These are phyloP conservation scores for Penicillium cinerascens DNA, from an alignment of 495 filamentous ascomycete genomes.

Conservation along the genomic window DNA sequence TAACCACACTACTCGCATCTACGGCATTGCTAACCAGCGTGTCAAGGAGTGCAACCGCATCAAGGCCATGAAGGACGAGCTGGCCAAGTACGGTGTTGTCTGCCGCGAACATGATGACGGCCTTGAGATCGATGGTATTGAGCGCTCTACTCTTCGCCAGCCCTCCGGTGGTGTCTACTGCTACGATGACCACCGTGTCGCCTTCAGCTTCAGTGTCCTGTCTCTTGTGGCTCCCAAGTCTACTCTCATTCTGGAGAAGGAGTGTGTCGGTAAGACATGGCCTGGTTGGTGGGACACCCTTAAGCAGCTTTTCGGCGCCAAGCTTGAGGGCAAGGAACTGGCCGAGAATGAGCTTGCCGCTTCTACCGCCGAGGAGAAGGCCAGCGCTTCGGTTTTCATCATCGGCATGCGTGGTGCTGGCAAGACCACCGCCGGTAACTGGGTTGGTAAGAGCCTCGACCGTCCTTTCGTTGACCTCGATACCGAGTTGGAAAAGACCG, in stretches of 20 bases:
- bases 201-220: constrained; percentile 97
- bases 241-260: constrained; percentile 78
- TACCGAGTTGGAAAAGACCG: constrained; percentile 69
- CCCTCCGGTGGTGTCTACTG: constrained; percentile 74
- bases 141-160: constrained; percentile 54
- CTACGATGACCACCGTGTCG: constrained; percentile 97
- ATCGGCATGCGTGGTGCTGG: constrained; percentile 98
- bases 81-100: constrained; percentile 90
- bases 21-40: constrained; percentile 96
- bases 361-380: constrained; percentile 31
- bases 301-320: constrained; percentile 67
- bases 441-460: constrained; percentile 71
- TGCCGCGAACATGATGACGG: constrained; percentile 90
- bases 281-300: constrained; percentile 97
- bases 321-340: constrained; percentile 68
- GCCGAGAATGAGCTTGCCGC: constrained; percentile 35
- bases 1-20: constrained; percentile 71
- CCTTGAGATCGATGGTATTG: constrained; percentile 75
- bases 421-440: constrained; percentile 88
- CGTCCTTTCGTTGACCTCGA: constrained; percentile 86
- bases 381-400: constrained; percentile 71
- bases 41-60: constrained; percentile 99
- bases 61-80: constrained; percentile 89
- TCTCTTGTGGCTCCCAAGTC: constrained; percentile 69
- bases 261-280: constrained; percentile 99